Conservation (phyloP, 192 early-diverging fungal genomes). For the Linnemannia exigua region DNA sequence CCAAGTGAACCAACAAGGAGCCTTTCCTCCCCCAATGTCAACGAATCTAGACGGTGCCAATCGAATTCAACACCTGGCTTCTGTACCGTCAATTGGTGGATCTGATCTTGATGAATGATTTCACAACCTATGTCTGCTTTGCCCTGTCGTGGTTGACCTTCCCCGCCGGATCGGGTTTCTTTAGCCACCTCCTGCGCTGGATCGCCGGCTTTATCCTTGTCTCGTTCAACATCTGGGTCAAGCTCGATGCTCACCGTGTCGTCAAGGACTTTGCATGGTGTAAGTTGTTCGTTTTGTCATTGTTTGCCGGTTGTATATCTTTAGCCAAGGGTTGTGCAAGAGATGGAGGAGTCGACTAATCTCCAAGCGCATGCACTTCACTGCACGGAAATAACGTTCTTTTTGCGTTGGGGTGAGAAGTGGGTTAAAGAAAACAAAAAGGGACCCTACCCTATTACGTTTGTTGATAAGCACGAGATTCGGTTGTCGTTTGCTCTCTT, state of each 20-base stretch:
- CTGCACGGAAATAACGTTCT: neutral
- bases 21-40: conserved; percentile 8
- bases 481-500: neutral
- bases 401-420: conserved; percentile 4
- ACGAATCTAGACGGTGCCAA: conserved; percentile 73
- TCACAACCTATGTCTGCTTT: conserved; percentile 87
- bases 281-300: conserved; percentile 61
- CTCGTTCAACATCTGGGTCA: conserved; percentile 96
- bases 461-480: neutral
- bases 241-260: conserved; percentile 93
- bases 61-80: conserved; percentile 98
- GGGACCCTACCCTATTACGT: neutral
- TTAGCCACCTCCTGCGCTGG: conserved; percentile 81
- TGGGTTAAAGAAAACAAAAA: neutral
- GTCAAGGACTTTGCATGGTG: conserved; percentile 99
- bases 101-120: conserved; percentile 94
- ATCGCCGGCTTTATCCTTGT: conserved; percentile 84
- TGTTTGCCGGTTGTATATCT: neutral
- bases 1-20: neutral
- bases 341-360: neutral
- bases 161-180: conserved; percentile 72
- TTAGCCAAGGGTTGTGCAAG: neutral
- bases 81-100: conserved; percentile 95
- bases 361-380: neutral
- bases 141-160: conserved; percentile 84